Evolutionary conservation across 2,329 filamentous ascomycete genomes (phyloP), one percentile per base, ranked within the genome.

Genomic region (Botrytis deweyae): DNA sequence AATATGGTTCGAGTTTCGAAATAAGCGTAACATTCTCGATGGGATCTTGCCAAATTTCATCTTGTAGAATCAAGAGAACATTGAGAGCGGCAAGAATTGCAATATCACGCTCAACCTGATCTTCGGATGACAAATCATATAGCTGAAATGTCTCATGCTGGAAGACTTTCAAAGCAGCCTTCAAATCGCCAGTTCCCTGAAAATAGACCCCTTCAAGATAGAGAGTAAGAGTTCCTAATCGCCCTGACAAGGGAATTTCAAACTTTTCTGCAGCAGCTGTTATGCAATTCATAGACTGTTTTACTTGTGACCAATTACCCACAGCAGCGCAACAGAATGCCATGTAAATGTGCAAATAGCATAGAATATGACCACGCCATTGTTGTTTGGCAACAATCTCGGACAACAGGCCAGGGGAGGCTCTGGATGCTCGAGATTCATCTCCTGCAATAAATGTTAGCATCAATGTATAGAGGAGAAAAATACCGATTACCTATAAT

Each of bases 151-250:
- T 82, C 2, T 87, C 83, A 59, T 89, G 87, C 74, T 88, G 86
- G 82, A 93, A 97, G 16, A 91, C 86, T 5, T 84, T 78, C 22
- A 94, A 83, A 5, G 95, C 94, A 3, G 84, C 83, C n/a, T 88
- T 84, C 1, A 96, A 85, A 76, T 94, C 87, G 25, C 94, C 94
- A 8, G 87, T 91, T 29, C 91, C 93, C 83, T 98, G 95, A 70
- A 90, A 85, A 77, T 94, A 92, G 12, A 93, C 88, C 0, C 92
- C 95, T 0, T 87, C 85, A 29, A 97, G 88, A 81, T 98, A 98
- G 62, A 77, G 74, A 18, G 75, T 64, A 9, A 82, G 73, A 42
- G 68, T 75, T 52, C 74, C 77, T 7, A 82, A 70, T 62, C 79
- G 73, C 4, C 78, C 79, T 18, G 63, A 72, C 14, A 79, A 52